Base-by-base conservation (phyloP, 2,329 filamentous ascomycete species). In the Xylaria sp. region DNA sequence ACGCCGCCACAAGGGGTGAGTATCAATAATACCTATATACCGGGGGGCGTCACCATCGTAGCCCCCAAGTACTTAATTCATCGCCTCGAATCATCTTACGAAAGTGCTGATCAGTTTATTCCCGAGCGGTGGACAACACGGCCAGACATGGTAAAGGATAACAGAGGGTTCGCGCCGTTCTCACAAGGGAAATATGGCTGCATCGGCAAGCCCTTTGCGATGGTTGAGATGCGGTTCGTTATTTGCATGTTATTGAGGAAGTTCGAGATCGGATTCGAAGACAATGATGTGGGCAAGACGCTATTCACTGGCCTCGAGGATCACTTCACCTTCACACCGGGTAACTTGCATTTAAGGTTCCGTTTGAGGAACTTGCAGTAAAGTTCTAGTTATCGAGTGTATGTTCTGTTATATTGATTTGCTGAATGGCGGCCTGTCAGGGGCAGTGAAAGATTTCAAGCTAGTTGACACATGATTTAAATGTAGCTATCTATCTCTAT, bases 1-100 rank as follows among this genome's bases (percentile, higher is more conserved):
- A 69, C 71, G 0, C 71, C 74, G 1, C 63, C 69, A 2, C 63
- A 66, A 21, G 75, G 74, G 0, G 58, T 75, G 1, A 58, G 40
- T 1, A 58, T 75, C 3, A 70, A 73, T 17, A 67, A 62, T 7
- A 63, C 52, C 3, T 70, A 67, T 21, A 73, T 76, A n/a, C 73
- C 73, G 0, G 72, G 71, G 0, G 57, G 63, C 5, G 60, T 69
- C 8, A 66, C 63, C 1, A 64, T 69, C 7, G 61, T 67, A 2
- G 35, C 67, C 1, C 68, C 68, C 1, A 58, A 61, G 5, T 67
- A 69, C 33, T 58, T 55, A 15, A 61, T 70, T 6, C 59, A 52
- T 0, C 58, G 68, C 1, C 62, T 66, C 7, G 61, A 67, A 7
- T 57, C 61, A 3, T 67, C 57, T 1, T 69, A 66, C 25, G 61